These are phyloP conservation scores for Pleurotus ostreatus DNA, from an alignment of 768 basidiomycete species.

Conservation along the genomic window DNA sequence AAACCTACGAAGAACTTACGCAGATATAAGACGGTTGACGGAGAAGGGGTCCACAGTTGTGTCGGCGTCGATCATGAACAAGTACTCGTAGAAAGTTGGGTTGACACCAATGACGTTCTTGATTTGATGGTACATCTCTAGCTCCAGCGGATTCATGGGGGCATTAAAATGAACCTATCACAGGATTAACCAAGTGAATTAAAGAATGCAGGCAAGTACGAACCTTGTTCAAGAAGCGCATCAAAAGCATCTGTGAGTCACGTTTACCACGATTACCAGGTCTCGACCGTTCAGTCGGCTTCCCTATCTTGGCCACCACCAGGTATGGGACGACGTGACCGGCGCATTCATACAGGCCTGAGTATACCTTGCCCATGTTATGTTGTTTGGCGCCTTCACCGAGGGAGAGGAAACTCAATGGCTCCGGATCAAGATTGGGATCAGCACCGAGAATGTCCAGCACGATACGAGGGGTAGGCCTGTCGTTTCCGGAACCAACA, in stretches of 20 bases:
- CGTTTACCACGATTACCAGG: conserved; percentile 99
- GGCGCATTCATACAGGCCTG: conserved; percentile 88
- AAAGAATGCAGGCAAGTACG: conserved; percentile 12
- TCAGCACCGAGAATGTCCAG: conserved; percentile 95
- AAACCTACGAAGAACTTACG: conserved; percentile 49
- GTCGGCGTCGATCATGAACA: conserved; percentile 93
- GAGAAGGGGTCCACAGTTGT: conserved; percentile 88
- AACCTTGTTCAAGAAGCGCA: conserved; percentile 98
- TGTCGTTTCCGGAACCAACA: conserved; percentile 94
- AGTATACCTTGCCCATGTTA: conserved; percentile 98
- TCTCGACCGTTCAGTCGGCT: conserved; percentile 87
- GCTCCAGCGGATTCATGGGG: conserved; percentile 93
- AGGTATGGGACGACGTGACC: conserved; percentile 97
- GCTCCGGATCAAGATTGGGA: conserved; percentile 90
- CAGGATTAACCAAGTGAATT: conserved; percentile 7
- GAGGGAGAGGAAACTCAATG: conserved; percentile 88
- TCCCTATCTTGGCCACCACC: conserved; percentile 90
- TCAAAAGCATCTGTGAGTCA: conserved; percentile 92
- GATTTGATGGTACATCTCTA: conserved; percentile 99
- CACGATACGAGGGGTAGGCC: conserved; percentile 93
- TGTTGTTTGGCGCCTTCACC: conserved; percentile 95
- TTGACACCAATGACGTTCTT: conserved; percentile 99
- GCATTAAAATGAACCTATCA: conserved; percentile 90
- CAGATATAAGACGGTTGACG: conserved; percentile 87
- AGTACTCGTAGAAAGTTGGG: conserved; percentile 95